Evolutionary conservation across 306 rosid species (phyloP).

Genomic region (Glycine latifolia): DNA sequence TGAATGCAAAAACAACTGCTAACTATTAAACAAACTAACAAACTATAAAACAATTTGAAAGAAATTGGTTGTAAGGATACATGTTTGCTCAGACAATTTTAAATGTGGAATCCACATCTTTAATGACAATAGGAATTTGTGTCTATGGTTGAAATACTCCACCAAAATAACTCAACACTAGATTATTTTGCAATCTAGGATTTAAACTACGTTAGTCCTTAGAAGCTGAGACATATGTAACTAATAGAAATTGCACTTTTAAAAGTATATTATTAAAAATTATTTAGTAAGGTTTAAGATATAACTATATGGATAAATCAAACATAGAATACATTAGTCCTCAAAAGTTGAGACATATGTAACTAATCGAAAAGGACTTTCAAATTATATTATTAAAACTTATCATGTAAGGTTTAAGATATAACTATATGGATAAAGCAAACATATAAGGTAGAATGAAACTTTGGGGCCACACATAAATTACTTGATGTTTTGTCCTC

Average conservation of each 20-base stretch:
- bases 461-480: background rate
- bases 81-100: slow-evolving; percentile 76
- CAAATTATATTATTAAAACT: no score
- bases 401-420: no score
- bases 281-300: slow-evolving; percentile 21
- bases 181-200: slow-evolving; percentile 51
- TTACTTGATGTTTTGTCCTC: slow-evolving; percentile 14
- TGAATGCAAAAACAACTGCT: background rate
- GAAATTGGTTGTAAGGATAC: slow-evolving; percentile 74
- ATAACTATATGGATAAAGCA: background rate
- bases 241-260: background rate
- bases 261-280: background rate
- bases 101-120: slow-evolving; percentile 79
- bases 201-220: slow-evolving; percentile 38
- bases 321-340: no score
- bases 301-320: background rate
- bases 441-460: slow-evolving; percentile 16
- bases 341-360: no score
- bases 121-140: slow-evolving; percentile 69
- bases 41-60: slow-evolving; percentile 30
- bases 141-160: slow-evolving; percentile 51
- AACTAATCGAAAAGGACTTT: no score
- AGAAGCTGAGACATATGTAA: slow-evolving; percentile 11
- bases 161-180: slow-evolving; percentile 32
- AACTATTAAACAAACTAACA: slow-evolving; percentile 6